Evolutionary conservation across 2,329 filamentous ascomycete genomes (phyloP), one percentile per base, ranked within the genome.

Genomic region (Allantophomopsis cytisporea): DNA sequence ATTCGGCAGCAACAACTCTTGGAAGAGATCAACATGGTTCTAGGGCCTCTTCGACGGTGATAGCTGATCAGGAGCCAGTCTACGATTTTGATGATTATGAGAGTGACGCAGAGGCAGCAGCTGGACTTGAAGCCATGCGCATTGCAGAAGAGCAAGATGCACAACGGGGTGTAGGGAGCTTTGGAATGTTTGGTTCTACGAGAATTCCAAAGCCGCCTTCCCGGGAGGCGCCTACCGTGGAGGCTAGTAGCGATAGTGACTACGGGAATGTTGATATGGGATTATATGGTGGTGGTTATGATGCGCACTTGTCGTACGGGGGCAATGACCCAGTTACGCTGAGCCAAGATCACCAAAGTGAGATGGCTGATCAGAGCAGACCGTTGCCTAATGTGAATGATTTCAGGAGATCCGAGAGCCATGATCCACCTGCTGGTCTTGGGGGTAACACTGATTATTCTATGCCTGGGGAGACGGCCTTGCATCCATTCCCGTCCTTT

Each of bases 31-130:
- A 66, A 37, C 69, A 70, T 49, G 62, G 63, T 45, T 72, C 71
- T 2, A 64, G 57, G 14, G 65, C 66, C 4, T 68, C 64, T 5
- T 72, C 66, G 12, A 43, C 62, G 17, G 57, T 59, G 21, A 48
- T 53, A 11, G 55, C 58, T 12, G 56, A 60, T 37, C 39, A 36
- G 12, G 40, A 43, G 10, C 42, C 45, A 12, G 43, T 60, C 10
- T 52, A 50, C 20, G 39, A 63, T 45, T 61, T 68, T 30, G 64
- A 69, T 20, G 69, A 69, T 11, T 82, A 89, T 40, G 86, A 93
- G 37, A 93, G 86, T 53, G 89, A 96, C 54, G 77, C 83, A 0
- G 89, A 95, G 58, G 89, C 83, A 15, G 79, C 82, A 31, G 85
- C 85, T 43, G 89, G 91, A 13, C 63, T 93, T 38, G 73, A 83